Evolutionary conservation across 768 basidiomycete genomes (phyloP), one percentile per base, ranked within the genome.

Genomic region (Saitozyma sp.): DNA sequence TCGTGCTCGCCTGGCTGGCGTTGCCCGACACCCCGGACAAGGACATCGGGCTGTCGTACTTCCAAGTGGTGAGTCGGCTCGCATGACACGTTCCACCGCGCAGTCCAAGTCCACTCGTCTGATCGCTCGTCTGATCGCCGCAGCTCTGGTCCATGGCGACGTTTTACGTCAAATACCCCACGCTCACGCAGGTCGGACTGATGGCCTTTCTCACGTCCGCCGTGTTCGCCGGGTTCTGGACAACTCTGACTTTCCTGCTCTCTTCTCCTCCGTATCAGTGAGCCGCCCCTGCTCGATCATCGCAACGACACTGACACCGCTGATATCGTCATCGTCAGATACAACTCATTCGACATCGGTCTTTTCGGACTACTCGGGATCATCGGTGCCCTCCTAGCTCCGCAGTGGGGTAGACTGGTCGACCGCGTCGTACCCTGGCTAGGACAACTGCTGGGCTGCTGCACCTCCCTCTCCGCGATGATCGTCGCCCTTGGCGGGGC

Each of bases 1-100:
- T 88, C 8, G 43, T 83, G 6, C 82, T 88, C 20, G 80, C 86
- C 48, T 92, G 88, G 71, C 76, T 85, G 19, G 67, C 87, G 58
- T 79, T 92, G n/a, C 91, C 91, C 0, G 91, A 94, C 78, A 92
- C 89, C 70, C 91, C 90, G 0, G 84, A 88, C 11, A 91, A 89
- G 75, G 75, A 77, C 6, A 75, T 66, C 9, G 80, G 84, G 51
- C 58, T 90, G 64, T 85, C 85, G 3, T 92, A 92, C 78, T 82
- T 81, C 66, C 79, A 86, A 16, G 88, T 79, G 20, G 70, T 78
- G 37, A 65, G 63, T 61, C 9, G 59, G 8, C 50, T 40, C 11
- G 39, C 13, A 6, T 60, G 19, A 39, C 41, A 37, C 9, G 20
- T 10, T 29, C 40, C 38, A 8, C 39, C 29, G 29, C 29, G 29